Evolutionary conservation across 495 filamentous ascomycete genomes (phyloP).

Genomic region (Collariella sp.): DNA sequence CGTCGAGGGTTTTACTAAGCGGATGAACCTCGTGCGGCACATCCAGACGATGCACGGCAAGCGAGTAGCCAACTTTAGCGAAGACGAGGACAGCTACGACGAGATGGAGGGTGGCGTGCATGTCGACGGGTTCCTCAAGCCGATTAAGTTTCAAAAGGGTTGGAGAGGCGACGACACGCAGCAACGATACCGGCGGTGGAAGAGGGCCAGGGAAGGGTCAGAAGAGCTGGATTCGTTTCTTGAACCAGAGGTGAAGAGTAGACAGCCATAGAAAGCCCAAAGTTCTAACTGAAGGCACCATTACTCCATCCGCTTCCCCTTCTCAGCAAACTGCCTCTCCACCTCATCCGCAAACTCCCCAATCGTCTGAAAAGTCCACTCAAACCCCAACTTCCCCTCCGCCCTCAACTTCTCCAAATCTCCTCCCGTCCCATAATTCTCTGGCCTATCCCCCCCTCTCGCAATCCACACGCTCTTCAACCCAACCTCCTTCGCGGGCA

Average conservation of each 20-base stretch:
- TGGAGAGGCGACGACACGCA: constrained; percentile 23
- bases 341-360: constrained; percentile 66
- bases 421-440: constrained; percentile 38
- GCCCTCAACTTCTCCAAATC: constrained; percentile 30
- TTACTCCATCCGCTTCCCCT: constrained; percentile 17
- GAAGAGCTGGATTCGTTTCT: constrained; percentile 17
- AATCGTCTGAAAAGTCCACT: constrained; percentile 51
- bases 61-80: constrained; percentile 7
- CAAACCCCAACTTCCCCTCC: constrained; percentile 36
- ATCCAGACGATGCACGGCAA: constrained; percentile 29
- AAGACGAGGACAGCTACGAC: constrained; percentile 34
- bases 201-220: constrained; percentile 1
- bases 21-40: constrained; percentile 22
- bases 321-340: constrained; percentile 39
- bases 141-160: constrained; percentile 29
- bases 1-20: constrained; percentile 8
- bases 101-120: constrained; percentile 49
- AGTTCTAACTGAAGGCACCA: too few species aligned
- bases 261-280: background rate
- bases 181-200: background rate
- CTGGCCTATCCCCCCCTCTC: constrained; percentile 40
- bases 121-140: constrained; percentile 42
- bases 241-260: background rate
- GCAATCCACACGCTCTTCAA: constrained; percentile 64
- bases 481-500: constrained; percentile 53